Evolutionary conservation across 495 filamentous ascomycete species (phyloP), one percentile per base, ranked within the genome.

Genomic region (Hyaloscypha variabilis): DNA sequence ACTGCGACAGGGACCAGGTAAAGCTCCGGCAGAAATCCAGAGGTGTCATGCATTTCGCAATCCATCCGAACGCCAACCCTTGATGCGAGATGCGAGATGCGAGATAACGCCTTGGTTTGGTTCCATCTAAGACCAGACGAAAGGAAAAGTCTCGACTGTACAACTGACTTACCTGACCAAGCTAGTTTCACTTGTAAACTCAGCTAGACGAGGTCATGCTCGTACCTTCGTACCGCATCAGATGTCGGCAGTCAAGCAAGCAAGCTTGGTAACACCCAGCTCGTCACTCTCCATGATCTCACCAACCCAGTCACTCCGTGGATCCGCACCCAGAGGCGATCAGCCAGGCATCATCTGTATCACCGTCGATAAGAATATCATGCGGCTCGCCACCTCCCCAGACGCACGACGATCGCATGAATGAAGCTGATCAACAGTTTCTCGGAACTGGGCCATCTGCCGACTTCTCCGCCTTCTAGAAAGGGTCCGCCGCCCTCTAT

Each of bases 321-420:
- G 17, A 46, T 21, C 58, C 26, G 17, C 58, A 14, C 39, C 34
- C 36, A 49, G 49, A 60, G 36, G 23, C 58, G 31, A 60, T 3
- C n/a, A 49, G 13, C 58, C 58, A 50, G 5, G 58, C 58, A 67
- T 67, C 64, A 34, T 67, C 58, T 46, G 64, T 63, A 31, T 62
- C 64, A 29, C 36, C 21, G 24, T 67, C 26, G 23, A 67, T 56
- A 56, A 67, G 64, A 21, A 63, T 30, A 52, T 67, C 57, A 30
- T 62, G 49, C 50, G 50, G 58, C 31, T 67, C 52, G 29, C 52
- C 49, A 67, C 39, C 2, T 46, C 39, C 39, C 39, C 39, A 46
- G 39, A 46, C 3, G 6, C n/a, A 46, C 6, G 39, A 10, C 39
- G 39, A 46, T 46, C 39, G 39, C 39, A 46, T 46, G 39, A 46